These are phyloP conservation scores for Dillenia turbinata DNA, from an alignment of 164 flowering plant species.

Conservation along the genomic window DNA sequence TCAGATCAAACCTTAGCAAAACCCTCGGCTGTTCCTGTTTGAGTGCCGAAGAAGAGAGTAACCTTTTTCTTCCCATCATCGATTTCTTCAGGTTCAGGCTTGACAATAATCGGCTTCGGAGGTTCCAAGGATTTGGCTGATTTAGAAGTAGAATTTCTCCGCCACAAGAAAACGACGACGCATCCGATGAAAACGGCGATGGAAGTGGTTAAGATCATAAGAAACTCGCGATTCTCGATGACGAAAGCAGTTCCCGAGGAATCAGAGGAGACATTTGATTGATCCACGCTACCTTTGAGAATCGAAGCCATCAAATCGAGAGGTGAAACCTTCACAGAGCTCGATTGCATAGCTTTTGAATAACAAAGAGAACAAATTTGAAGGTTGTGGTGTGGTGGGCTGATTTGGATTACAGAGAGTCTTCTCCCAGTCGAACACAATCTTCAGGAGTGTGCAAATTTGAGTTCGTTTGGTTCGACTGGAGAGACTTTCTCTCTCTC, in stretches of 20 bases:
- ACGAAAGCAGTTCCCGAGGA: slow-evolving; percentile 30
- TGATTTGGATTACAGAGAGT: background rate
- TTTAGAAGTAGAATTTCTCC: slow-evolving; percentile 37
- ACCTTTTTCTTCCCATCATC: slow-evolving; percentile 84
- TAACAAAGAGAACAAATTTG: too few relatives aligned
- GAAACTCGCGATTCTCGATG: slow-evolving; percentile 55
- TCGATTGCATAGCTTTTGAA: slow-evolving; percentile 21
- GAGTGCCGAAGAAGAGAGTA: slow-evolving; percentile 86
- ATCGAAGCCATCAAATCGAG: slow-evolving; percentile 65
- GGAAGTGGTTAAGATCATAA: slow-evolving; percentile 67
- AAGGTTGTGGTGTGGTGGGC: background rate
- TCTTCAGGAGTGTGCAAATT: background rate
- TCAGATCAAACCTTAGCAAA: slow-evolving; percentile 71
- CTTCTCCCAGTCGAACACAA: background rate
- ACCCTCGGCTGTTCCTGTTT: slow-evolving; percentile 99
- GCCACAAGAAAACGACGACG: slow-evolving; percentile 50
- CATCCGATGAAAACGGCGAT: slow-evolving; percentile 76
- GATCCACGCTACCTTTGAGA: slow-evolving; percentile 42
- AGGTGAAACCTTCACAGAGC: slow-evolving; percentile 51
- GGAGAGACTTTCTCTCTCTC: slow-evolving; percentile 5
- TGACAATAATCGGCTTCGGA: slow-evolving; percentile 40
- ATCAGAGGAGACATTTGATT: slow-evolving; percentile 33
- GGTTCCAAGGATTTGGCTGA: slow-evolving; percentile 26
- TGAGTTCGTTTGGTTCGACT: background rate
- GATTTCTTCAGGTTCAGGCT: slow-evolving; percentile 46